Evolutionary conservation across 768 basidiomycete species (phyloP), one percentile per base, ranked within the genome.

Genomic region (Tephrocybe sp.): DNA sequence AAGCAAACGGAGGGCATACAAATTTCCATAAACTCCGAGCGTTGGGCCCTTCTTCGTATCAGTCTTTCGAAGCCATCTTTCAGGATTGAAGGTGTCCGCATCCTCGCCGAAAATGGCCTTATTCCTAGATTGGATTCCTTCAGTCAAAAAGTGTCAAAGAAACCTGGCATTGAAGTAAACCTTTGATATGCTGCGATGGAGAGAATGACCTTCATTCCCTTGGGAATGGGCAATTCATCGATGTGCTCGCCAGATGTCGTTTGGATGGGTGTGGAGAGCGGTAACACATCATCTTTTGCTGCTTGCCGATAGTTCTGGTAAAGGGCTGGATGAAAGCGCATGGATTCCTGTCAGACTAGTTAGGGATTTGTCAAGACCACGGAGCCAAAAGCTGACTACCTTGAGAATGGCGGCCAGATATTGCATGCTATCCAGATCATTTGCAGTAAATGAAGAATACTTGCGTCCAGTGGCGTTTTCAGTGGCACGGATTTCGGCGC

Each of bases 141-240:
- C 10, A 25, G 18, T 20, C 12, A 20, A 37, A 40, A 32, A 38
- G 7, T 6, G 12, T 44, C n/a, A 17, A 45, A 25, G 6, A 41
- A 10, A 51, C 15, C 37, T n/a, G 32, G n/a, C 36, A 14, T 20
- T 17, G 18, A 25, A 20, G 30, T 58, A 39, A 30, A 79, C 83
- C 79, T 73, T 53, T 85, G 78, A 53, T 83, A 83, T 1, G 71
- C 79, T 18, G 75, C 73, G 32, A 83, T 74, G 8, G 83, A 84
- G 4, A 74, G 60, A 24, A 83, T 69, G 8, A 84, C 65, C 43
- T 76, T 77, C 28, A 73, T 74, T 8, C 79, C 79, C 53, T 78
- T 76, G 0, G 77, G 73, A 18, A 85, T 66, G 3, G 75, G 71
- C 10, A 85, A 44, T 46, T 78, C 69, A 8, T 57, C 63, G 33